Evolutionary conservation across 1,139 yeast genomes (phyloP).

Genomic region (Casaregolazyma suthepensis): DNA sequence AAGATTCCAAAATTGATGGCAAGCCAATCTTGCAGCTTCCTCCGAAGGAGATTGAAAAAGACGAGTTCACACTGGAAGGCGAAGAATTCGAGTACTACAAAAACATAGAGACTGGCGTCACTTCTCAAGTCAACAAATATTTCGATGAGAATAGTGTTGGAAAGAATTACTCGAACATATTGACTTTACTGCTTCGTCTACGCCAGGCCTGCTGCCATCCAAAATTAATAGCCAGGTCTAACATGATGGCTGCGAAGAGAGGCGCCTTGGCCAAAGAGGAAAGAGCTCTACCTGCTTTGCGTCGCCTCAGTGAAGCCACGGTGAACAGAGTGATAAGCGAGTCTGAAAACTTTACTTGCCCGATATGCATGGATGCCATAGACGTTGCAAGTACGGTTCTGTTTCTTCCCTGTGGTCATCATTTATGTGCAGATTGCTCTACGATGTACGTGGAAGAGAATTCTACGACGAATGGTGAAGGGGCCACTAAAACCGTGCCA

Average conservation of each 20-base stretch:
- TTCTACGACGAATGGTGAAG: slow-evolving; percentile 16
- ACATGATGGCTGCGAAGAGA: slow-evolving; percentile 31
- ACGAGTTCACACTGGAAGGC: slow-evolving; percentile 39
- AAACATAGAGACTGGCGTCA: slow-evolving; percentile 53
- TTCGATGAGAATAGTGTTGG: slow-evolving; percentile 33
- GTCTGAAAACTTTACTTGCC: slow-evolving; percentile 47
- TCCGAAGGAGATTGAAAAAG: slow-evolving; percentile 48
- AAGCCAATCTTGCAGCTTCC: slow-evolving; percentile 66
- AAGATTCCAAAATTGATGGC: slow-evolving; percentile 71
- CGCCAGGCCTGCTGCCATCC: slow-evolving; percentile 91
- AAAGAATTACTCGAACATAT: slow-evolving; percentile 49
- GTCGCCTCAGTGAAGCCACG: slow-evolving; percentile 16
- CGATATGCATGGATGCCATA: slow-evolving; percentile 60
- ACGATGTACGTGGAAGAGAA: slow-evolving; percentile 17
- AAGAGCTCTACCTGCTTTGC: slow-evolving; percentile 18
- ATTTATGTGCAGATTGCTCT: slow-evolving; percentile 29
- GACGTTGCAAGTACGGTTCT: slow-evolving; percentile 39
- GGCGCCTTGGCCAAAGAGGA: slow-evolving; percentile 15
- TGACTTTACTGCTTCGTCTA: slow-evolving; percentile 68
- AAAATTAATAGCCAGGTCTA: slow-evolving; percentile 65
- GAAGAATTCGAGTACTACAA: slow-evolving; percentile 52
- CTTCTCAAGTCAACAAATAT: slow-evolving; percentile 49
- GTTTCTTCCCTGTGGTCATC: slow-evolving; percentile 31
- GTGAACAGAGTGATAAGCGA: slow-evolving; percentile 16
- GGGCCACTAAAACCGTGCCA: slow-evolving; percentile 13